A percentile compares a stretch with the other conserved stretches of the same genome.
phyloP scores from a whole-genome alignment of 768 basidiomycete genomes.

The Trametes gibbosa region DNA sequence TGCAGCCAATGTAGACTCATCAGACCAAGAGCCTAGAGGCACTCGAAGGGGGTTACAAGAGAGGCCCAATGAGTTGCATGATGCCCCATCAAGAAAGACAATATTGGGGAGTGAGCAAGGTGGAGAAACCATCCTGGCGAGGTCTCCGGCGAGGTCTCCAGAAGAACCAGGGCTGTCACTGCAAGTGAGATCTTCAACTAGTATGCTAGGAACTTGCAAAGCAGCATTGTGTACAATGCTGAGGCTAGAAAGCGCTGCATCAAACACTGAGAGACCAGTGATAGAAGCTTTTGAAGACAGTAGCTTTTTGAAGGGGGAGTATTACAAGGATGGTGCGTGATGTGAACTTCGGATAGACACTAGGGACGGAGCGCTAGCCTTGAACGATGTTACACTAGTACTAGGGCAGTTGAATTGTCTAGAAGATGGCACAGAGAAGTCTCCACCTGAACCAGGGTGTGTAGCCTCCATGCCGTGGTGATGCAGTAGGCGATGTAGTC shows the following conservation, averaged over 20 bases:
- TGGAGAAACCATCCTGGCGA: not conserved
- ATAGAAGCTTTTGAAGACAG: not conserved
- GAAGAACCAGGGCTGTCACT: not conserved
- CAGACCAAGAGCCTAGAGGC: not conserved
- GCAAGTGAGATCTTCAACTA: not conserved
- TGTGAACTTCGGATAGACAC: no score
- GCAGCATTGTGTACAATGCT: not conserved
- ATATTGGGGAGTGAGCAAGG: not conserved
- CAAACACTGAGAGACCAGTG: no score
- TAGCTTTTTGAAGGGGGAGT: no score
- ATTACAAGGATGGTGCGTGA: no score
- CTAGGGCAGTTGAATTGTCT: no score
- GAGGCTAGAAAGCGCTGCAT: not conserved
- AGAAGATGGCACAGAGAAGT: no score
- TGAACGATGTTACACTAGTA: no score
- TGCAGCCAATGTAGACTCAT: not conserved
- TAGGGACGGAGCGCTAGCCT: no score
- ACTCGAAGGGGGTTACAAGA: not conserved
- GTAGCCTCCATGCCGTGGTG: no score
- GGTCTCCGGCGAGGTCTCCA: not conserved
- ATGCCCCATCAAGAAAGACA: not conserved
- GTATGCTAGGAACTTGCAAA: not conserved
- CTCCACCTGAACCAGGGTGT: no score
- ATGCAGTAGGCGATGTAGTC: no score
- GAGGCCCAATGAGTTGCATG: not conserved